These are phyloP conservation scores for Spathaspora girioi DNA, from an alignment of 805 yeast genomes.

Conservation along the genomic window DNA sequence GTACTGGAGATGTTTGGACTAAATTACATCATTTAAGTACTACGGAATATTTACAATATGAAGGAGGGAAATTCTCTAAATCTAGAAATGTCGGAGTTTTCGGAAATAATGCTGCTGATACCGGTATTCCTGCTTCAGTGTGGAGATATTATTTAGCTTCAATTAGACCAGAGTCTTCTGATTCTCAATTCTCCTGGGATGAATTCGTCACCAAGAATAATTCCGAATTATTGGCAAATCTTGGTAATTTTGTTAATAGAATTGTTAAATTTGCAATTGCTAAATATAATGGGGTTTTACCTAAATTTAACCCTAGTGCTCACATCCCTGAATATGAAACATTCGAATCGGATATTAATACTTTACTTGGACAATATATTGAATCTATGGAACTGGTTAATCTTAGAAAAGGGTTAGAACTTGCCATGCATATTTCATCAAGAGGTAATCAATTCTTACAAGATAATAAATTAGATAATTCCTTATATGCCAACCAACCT, in stretches of 20 bases:
- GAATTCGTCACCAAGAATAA: conserved; percentile 94
- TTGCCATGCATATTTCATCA: conserved; percentile 86
- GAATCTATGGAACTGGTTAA: conserved; percentile 73
- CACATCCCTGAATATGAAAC: conserved; percentile 42
- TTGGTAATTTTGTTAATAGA: conserved; percentile 96
- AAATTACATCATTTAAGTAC: conserved; percentile 86
- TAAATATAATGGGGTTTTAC: conserved; percentile 88
- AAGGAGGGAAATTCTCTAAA: conserved; percentile 96
- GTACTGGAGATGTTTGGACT: conserved; percentile 87
- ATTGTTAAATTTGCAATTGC: conserved; percentile 84
- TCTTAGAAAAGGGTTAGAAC: conserved; percentile 84
- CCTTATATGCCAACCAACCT: conserved; percentile 70
- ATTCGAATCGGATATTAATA: conserved; percentile 56
- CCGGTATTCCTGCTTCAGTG: conserved; percentile 86
- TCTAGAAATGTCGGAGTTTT: conserved; percentile 98
- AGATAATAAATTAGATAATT: conserved; percentile 91
- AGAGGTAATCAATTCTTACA: conserved; percentile 95
- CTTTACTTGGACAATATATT: conserved; percentile 57
- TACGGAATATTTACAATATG: conserved; percentile 95
- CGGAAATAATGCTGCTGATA: conserved; percentile 94
- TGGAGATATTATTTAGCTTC: conserved; percentile 96
- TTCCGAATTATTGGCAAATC: conserved; percentile 87
- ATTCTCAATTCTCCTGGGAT: conserved; percentile 95
- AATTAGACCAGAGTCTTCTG: conserved; percentile 92
- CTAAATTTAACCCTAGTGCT: conserved; percentile 51